Base-by-base conservation (phyloP, 2,329 filamentous ascomycete genomes). In the Emergomyces africanus region DNA sequence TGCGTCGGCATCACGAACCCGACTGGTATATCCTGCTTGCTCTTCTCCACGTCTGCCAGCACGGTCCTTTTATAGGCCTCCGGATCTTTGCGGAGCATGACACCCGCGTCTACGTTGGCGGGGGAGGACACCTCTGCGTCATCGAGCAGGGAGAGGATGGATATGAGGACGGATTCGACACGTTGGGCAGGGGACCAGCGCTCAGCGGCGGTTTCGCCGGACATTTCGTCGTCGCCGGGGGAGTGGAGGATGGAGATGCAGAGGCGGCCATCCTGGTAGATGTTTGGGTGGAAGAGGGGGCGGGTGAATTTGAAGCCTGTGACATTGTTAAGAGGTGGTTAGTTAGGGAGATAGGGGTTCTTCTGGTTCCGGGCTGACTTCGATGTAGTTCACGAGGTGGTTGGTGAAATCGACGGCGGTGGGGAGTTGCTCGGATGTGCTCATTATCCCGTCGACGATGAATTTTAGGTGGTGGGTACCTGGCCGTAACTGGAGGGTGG, bases 371-470 rank as follows among this genome's bases (percentile, higher is more conserved):
- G 63, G 57, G 67, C 82, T 89, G 62, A 97, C 88, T 76, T 99
- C 94, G 69, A 99, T 89, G 71, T 97, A 99, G 75, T 99, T 99
- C 74, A 99, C 92, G 20, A 99, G 80, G 70, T 96, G 95, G 76
- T 97, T 97, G 64, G 90, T 95, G 72, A 95, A 96, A 72, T 99
- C 94, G 60, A 99, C 94, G 1, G 94, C 95, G 0, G 94, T 97
- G 15, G 94, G 92, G 59, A 96, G 79, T 64, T 88, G 84, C 61
- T 88, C 85, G 18, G 90, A 94, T 15, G 90, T 94, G 70, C 87
- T 83, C 90, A 96, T 96, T 68, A 92, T 86, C 60, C 88, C 89
- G 74, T 97, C 92, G 56, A 96, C 90, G 65, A 99, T 82, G 75
- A 97, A 99, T 69, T 95, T 92, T 68, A 99, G 81, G 77, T 99